Evolutionary conservation across 2,329 filamentous ascomycete species (phyloP).

Genomic region (Pyricularia pennisetigena): DNA sequence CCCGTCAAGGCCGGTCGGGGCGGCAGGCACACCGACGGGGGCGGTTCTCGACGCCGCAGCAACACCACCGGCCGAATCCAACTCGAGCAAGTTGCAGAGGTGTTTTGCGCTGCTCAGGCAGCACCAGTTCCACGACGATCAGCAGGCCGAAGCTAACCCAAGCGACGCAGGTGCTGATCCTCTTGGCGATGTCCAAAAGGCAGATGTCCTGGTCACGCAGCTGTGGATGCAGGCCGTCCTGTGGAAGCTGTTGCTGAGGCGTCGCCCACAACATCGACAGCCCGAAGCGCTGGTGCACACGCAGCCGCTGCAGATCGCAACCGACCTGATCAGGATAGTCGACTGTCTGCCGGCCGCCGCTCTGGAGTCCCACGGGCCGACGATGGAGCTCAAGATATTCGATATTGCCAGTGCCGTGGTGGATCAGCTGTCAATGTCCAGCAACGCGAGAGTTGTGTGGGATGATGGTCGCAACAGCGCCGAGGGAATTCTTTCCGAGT

Average conservation of each 20-base stretch:
- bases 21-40: neutral
- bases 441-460: neutral
- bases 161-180: slow-evolving; percentile 6
- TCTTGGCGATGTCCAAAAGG: slow-evolving; percentile 37
- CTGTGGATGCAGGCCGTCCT: slow-evolving; percentile 41
- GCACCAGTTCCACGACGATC: slow-evolving; percentile 28
- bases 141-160: neutral
- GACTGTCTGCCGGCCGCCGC: slow-evolving; percentile 32
- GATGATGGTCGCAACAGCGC: neutral
- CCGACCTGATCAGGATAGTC: slow-evolving; percentile 32
- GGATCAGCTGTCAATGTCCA: slow-evolving; percentile 22
- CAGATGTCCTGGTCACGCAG: slow-evolving; percentile 36
- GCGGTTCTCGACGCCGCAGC: neutral
- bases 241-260: slow-evolving; percentile 30
- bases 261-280: neutral
- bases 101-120: slow-evolving; percentile 15
- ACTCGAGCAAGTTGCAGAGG: neutral
- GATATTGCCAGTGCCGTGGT: slow-evolving; percentile 34
- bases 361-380: slow-evolving; percentile 37
- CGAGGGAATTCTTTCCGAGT: slow-evolving; percentile 11
- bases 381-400: slow-evolving; percentile 36
- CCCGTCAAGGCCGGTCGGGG: neutral
- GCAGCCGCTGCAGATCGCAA: slow-evolving; percentile 32
- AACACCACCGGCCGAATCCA: neutral
- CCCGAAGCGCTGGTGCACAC: slow-evolving; percentile 11